Conservation (phyloP, 2,329 filamentous ascomycete species). For the Dactylella cylindrospora region DNA sequence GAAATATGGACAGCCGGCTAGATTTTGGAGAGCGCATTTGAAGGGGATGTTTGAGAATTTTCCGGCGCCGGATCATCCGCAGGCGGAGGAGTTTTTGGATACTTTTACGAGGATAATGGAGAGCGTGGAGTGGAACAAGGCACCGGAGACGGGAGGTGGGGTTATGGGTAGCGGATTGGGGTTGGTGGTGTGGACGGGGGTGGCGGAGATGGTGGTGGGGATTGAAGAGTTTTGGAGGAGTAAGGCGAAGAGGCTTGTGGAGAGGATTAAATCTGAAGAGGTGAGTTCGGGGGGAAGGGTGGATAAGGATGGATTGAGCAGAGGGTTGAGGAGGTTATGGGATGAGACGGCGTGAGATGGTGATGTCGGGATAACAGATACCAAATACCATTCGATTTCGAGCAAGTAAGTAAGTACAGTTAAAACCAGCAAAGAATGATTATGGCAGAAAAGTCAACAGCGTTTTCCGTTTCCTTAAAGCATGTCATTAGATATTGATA, state of each 20-base stretch:
- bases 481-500: conserved; percentile 5
- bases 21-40: conserved; percentile 29
- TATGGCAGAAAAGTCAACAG: conserved; percentile 1
- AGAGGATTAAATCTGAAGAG: conserved; percentile 33
- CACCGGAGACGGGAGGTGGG: conserved; percentile 18
- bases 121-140: conserved; percentile 28
- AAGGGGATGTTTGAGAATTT: conserved; percentile 36
- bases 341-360: conserved; percentile 12
- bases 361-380: not conserved
- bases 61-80: conserved; percentile 31
- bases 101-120: conserved; percentile 39
- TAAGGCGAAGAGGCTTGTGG: conserved; percentile 32
- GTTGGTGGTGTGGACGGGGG: conserved; percentile 35
- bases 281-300: conserved; percentile 21
- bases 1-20: conserved; percentile 32
- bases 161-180: conserved; percentile 32
- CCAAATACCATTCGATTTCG: not conserved
- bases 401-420: not conserved
- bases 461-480: conserved; percentile 5
- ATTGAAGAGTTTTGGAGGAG: conserved; percentile 41
- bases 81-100: conserved; percentile 39
- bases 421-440: not conserved
- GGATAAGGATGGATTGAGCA: conserved; percentile 28
- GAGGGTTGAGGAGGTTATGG: conserved; percentile 24
- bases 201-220: conserved; percentile 39